A percentile compares a stretch with the other conserved stretches of the same genome.
These are phyloP conservation scores for Fomitopsis pinicola DNA, from an alignment of 1,284 basidiomycete species.

Conservation along the genomic window DNA sequence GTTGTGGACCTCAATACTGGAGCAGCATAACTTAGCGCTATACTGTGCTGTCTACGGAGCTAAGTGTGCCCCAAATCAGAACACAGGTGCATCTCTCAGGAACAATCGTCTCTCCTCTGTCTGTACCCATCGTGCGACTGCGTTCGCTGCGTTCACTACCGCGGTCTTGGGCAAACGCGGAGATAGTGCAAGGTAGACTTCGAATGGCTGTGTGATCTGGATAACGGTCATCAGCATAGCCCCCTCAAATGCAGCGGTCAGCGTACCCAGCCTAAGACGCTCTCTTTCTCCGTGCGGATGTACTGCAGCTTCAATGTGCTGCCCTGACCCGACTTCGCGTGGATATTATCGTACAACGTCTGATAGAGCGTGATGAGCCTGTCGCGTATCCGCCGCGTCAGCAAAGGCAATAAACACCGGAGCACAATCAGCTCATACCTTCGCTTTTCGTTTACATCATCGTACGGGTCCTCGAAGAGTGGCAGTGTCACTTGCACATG, in stretches of 20 bases:
- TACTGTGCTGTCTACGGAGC: not conserved
- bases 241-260: not conserved
- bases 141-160: constrained; percentile 82
- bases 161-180: constrained; percentile 84
- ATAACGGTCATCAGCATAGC: constrained; percentile 2
- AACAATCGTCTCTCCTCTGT: constrained; percentile 82
- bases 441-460: constrained; percentile 49
- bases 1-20: not conserved
- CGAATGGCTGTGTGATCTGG: constrained; percentile 90
- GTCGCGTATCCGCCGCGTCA: not conserved
- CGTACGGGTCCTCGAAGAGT: constrained; percentile 80
- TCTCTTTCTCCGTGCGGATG: constrained; percentile 80
- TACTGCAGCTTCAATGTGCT: constrained; percentile 80
- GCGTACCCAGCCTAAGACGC: constrained; percentile 85
- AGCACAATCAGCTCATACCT: constrained; percentile 37
- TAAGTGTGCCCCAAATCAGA: constrained; percentile 37
- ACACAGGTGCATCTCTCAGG: constrained; percentile 83
- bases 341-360: constrained; percentile 77
- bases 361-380: constrained; percentile 86
- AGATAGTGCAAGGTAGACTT: constrained; percentile 83
- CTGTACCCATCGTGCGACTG: constrained; percentile 87
- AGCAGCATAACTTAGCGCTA: not conserved
- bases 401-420: not conserved
- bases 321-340: constrained; percentile 78
- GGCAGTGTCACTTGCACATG: constrained; percentile 89